Evolutionary conservation across 352 stramenopile genomes (phyloP), one percentile per base, ranked within the genome.

Genomic region (Pythium phragmiticola): DNA sequence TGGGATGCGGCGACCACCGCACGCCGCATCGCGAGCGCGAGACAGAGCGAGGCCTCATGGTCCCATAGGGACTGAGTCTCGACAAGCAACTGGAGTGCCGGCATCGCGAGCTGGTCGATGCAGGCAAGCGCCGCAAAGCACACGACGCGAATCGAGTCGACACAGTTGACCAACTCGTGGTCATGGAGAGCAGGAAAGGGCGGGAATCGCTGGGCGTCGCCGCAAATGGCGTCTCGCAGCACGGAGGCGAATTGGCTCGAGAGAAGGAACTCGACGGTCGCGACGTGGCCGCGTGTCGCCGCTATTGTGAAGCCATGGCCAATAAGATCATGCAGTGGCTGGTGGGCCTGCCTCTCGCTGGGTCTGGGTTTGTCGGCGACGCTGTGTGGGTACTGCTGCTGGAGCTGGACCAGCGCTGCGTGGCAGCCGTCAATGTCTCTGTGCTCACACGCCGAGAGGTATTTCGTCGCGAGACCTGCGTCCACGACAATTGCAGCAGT

Each of bases 391-490:
- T 72, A 50, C 17, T 12, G 26, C 21, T 60, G 54, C n/a, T 72
- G 59, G 3, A 72, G 49, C 14, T 61, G 49, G n/a, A 65, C 12
- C 7, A 72, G 47, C 19, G 34, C 17, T 23, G 54, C 23, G 48
- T 72, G 65, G 28, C 46, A 62, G 4, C 52, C 55, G n/a, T 72
- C 65, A 14, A 65, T 65, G 60, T 68, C 60, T 14, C 65, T 59
- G 0, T 46, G 16, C 14, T 64, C 37, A 28, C 59, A 72, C 0
- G 61, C 41, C 34, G 36, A 21, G 41, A 65, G 54, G 9, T 57
- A 64, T 13, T 6, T 30, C 1, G 65, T 28, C 7, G 58, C 28
- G n/a, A 72, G 28, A 4, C 50, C 45, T 17, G 48, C 30, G 28
- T 63, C 53, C 16, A 72, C 59, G 28, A 57, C 58, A 6, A 66